Base-by-base conservation (phyloP, 331 rosid species). In the Dryas integrifolia region DNA sequence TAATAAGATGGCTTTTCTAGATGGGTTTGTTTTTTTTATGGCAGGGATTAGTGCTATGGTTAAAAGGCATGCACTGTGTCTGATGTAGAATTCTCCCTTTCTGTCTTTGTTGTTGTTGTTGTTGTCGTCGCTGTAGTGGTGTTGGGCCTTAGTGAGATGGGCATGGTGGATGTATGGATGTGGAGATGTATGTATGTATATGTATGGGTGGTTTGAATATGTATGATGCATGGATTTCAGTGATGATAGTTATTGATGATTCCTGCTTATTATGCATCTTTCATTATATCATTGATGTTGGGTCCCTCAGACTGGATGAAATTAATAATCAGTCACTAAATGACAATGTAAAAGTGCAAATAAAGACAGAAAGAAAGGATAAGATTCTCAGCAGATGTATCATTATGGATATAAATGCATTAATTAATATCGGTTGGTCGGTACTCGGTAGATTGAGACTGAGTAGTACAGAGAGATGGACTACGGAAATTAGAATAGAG, bases 1-100 rank as follows among this genome's bases (percentile, higher is more conserved):
- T 59, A 83, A 85, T 86, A 88, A 80, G 48, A 40, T 51, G 75
- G 35, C 52, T 48, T 35, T 39, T 70, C 66, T 44, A 46, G 46
- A 56, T 58, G 55, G 39, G 12, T 53, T 53, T 58, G 4, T 67
- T 77, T 76, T 61, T 39, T 39, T 62, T 21, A 24, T 70, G 53
- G 74, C 51, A 13, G 65, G n/a, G 41, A 6, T 26, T 40, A 26
- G n/a, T 26, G 62, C 62, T 57, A 24, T 7, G 65, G 46, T 59
- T 6, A 59, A 35, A 13, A 6, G 65, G 44, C 43, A 69, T 44
- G 85, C 81, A 57, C 75, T 86, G 45, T 14, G 50, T 44, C 35
- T 59, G 51, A 49, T 80, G 72, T 78, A 51, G 72, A 72, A 67
- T 79, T 73, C 13, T 79, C 67, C 13, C 43, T 50, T 7, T 3